A percentile compares a stretch with the other conserved stretches of the same genome.
phyloP scores from a whole-genome alignment of 331 rosid genomes.

The Phaseolus coccineus region DNA sequence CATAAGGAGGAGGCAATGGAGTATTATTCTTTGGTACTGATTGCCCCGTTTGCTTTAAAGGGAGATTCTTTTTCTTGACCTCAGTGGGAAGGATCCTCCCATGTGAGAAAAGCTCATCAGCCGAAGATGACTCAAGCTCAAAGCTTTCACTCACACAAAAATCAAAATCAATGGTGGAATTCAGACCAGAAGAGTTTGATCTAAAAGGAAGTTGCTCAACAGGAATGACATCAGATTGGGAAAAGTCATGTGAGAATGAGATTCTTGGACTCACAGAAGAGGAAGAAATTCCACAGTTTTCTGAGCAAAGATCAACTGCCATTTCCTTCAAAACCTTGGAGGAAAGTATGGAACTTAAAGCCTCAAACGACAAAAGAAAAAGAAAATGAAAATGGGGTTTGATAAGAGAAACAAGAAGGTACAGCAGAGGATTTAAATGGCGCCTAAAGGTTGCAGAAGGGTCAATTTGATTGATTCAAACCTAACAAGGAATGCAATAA shows the following conservation, averaged over 20 bases:
- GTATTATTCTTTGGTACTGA: constrained; percentile 42
- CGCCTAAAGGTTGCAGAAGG: constrained; percentile 14
- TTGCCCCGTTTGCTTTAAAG: constrained; percentile 42
- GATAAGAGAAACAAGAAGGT: constrained; percentile 26
- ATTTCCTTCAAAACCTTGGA: constrained; percentile 44
- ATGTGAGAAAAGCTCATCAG: constrained; percentile 83
- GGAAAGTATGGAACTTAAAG: constrained; percentile 3
- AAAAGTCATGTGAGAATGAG: constrained; percentile 82
- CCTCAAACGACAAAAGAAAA: not conserved
- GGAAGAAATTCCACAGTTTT: constrained; percentile 47
- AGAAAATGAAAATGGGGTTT: not conserved
- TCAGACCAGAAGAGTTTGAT: constrained; percentile 65
- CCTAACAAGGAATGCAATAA: constrained; percentile 48
- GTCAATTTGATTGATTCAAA: constrained; percentile 50
- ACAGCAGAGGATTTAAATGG: constrained; percentile 31
- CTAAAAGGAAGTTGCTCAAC: constrained; percentile 67
- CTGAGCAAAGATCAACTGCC: constrained; percentile 71
- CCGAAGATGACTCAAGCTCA: constrained; percentile 70
- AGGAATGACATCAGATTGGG: constrained; percentile 67
- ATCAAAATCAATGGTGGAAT: constrained; percentile 72
- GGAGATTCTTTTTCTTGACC: constrained; percentile 61
- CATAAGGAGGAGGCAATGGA: constrained; percentile 44
- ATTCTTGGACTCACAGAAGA: constrained; percentile 73
- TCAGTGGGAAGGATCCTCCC: constrained; percentile 78
- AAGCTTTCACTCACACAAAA: constrained; percentile 68